These are phyloP conservation scores for Coemansia sp. DNA, from an alignment of 192 early-diverging fungal genomes.

Conservation along the genomic window DNA sequence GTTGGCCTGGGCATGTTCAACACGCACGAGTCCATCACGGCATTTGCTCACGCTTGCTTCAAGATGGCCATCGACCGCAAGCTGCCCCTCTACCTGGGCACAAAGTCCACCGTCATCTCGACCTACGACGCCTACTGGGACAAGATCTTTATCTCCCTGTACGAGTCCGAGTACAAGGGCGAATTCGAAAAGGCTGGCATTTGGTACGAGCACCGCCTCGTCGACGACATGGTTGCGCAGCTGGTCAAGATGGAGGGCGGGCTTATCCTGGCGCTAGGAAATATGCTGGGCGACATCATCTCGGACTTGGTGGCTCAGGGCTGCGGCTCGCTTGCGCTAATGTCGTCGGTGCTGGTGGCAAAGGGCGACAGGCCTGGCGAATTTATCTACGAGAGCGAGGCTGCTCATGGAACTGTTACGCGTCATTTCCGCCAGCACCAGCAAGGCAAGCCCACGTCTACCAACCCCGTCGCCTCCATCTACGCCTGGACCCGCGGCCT, in stretches of 20 bases:
- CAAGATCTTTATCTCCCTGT: conserved; percentile 92
- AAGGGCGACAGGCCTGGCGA: conserved; percentile 83
- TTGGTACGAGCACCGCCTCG: conserved; percentile 98
- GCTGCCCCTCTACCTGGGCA: conserved; percentile 91
- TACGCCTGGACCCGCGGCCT: conserved; percentile 96
- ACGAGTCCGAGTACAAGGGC: conserved; percentile 78
- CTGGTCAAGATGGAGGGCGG: conserved; percentile 91
- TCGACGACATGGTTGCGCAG: conserved; percentile 99
- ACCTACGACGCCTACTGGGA: conserved; percentile 98
- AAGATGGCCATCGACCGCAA: conserved; percentile 85
- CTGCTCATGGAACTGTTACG: conserved; percentile 96
- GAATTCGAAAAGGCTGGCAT: conserved; percentile 81
- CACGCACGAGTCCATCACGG: conserved; percentile 82
- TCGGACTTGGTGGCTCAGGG: conserved; percentile 97
- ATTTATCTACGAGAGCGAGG: conserved; percentile 83
- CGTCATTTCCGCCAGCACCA: conserved; percentile 95
- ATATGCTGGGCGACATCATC: conserved; percentile 96
- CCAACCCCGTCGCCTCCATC: conserved; percentile 97
- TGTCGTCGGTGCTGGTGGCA: conserved; percentile 94
- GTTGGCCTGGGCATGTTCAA: conserved; percentile 99
- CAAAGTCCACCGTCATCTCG: conserved; percentile 98
- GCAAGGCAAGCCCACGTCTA: conserved; percentile 89
- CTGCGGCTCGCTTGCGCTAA: conserved; percentile 88
- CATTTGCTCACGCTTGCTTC: conserved; percentile 96
- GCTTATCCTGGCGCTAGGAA: conserved; percentile 93